These are phyloP conservation scores for Botrytis aclada DNA, from an alignment of 2,329 filamentous ascomycete genomes.

Conservation along the genomic window DNA sequence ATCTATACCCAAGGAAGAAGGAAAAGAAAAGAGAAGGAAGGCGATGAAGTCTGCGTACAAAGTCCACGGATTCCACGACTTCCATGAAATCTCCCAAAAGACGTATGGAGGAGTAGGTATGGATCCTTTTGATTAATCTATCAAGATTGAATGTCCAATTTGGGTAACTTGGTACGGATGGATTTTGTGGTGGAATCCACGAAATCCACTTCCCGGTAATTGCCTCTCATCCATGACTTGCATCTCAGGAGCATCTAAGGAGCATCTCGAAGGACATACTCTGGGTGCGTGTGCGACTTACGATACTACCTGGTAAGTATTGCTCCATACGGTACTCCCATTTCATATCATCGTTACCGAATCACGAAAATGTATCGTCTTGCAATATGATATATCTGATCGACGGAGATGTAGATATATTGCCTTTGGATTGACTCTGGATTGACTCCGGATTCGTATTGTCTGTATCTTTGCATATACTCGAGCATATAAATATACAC, in stretches of 20 bases:
- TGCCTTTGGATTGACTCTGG: background rate
- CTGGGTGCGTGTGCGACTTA: background rate
- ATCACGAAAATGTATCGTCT: background rate
- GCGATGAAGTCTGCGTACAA: background rate
- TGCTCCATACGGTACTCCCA: background rate
- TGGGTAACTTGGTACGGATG: background rate
- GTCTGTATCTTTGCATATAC: too few species aligned
- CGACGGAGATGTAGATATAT: background rate
- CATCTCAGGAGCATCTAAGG: background rate
- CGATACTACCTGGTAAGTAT: background rate
- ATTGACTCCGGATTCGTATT: too few species aligned
- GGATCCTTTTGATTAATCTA: background rate
- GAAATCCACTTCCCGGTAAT: conserved; percentile 8
- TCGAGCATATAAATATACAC: fast-evolving
- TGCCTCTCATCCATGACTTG: conserved; percentile 13
- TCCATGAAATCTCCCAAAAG: background rate
- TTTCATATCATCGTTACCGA: background rate
- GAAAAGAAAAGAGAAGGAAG: background rate
- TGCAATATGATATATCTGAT: background rate
- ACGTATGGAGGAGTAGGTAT: background rate
- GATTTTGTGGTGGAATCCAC: background rate
- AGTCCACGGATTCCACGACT: background rate
- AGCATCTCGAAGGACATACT: background rate
- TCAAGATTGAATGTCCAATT: background rate
- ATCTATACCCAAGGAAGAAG: background rate